Conservation (phyloP, 331 rosid species). For the Malus hybrid region DNA sequence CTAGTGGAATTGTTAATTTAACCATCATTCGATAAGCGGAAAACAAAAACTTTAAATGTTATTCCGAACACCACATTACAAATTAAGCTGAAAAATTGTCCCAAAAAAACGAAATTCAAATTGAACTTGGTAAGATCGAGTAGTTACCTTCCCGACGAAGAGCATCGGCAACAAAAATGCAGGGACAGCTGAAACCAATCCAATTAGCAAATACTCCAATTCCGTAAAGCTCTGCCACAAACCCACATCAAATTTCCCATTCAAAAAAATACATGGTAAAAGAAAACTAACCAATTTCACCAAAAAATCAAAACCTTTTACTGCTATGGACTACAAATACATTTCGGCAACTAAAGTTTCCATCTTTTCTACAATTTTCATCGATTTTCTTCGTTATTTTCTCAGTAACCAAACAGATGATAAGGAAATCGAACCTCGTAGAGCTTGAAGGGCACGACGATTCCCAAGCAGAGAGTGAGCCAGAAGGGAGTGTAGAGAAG, state of each 20-base stretch:
- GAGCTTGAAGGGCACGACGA: constrained; percentile 74
- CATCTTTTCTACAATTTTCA: not conserved
- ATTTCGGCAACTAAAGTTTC: not conserved
- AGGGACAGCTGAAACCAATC: constrained; percentile 84
- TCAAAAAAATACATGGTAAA: not conserved
- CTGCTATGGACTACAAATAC: not conserved
- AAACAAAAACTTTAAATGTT: not conserved
- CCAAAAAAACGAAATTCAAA: not conserved
- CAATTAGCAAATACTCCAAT: constrained; percentile 83
- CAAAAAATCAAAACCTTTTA: not conserved
- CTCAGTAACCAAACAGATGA: not conserved
- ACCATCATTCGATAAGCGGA: not conserved
- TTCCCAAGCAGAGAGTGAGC: constrained; percentile 95
- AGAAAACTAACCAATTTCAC: not conserved
- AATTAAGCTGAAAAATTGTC: not conserved
- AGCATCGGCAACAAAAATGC: constrained; percentile 71
- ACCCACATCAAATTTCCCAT: not conserved
- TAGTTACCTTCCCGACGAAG: constrained; percentile 64
- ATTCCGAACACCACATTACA: not conserved
- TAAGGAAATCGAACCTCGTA: constrained; percentile 53
- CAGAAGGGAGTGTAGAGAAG: constrained; percentile 87
- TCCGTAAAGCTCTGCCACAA: constrained; percentile 61
- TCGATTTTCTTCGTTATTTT: not conserved
- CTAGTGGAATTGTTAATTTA: not conserved
- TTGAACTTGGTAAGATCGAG: not conserved